A percentile compares a stretch with the other conserved stretches of the same genome.
phyloP scores from a whole-genome alignment of 2,329 filamentous ascomycete genomes.

The Trichoderma sp. region DNA sequence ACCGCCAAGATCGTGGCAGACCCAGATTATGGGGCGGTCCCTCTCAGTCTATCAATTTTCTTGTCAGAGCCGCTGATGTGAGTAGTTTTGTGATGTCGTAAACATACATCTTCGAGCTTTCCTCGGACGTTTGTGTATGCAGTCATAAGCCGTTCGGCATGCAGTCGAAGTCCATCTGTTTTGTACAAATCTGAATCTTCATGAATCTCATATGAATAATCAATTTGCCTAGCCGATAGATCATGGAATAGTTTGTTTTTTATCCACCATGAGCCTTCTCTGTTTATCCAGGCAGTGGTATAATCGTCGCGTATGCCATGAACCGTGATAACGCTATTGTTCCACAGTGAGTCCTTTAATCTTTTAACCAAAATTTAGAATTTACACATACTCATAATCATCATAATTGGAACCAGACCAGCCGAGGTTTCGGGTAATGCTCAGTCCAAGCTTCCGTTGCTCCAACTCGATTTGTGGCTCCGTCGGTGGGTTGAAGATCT shows the following conservation, averaged over 20 bases:
- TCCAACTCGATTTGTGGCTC: neutral
- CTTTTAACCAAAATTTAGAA: neutral
- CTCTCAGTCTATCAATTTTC: neutral
- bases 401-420: neutral
- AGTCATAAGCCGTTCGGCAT: neutral
- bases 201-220: neutral
- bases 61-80: neutral
- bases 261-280: neutral
- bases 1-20: neutral
- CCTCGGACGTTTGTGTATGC: neutral
- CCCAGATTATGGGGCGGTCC: neutral
- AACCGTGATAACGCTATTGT: neutral
- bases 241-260: neutral
- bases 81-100: neutral
- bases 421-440: neutral
- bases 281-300: neutral
- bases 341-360: neutral
- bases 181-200: neutral
- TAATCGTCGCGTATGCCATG: neutral
- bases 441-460: neutral
- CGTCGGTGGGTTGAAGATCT: neutral
- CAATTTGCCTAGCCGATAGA: neutral
- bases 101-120: neutral
- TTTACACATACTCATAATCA: neutral
- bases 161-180: neutral